phyloP scores from a whole-genome alignment of 1,139 yeast species.

The Waltiozyma solani region DNA sequence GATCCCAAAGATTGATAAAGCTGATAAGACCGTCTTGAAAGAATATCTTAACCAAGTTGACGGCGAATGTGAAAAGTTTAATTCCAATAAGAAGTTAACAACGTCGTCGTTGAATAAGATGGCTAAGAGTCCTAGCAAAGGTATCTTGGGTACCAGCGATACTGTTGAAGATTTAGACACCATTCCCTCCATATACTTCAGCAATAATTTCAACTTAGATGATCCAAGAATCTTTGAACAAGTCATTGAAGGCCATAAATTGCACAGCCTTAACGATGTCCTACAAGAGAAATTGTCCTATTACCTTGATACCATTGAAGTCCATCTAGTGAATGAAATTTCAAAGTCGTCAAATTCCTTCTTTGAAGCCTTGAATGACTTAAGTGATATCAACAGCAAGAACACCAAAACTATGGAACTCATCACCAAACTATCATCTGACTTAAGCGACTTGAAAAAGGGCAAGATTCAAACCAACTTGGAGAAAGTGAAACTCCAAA shows the following conservation, averaged over 20 bases:
- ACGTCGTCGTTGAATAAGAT: constrained; percentile 30
- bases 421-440: constrained; percentile 34
- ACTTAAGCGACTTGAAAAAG: constrained; percentile 34
- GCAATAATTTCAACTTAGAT: constrained; percentile 65
- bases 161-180: constrained; percentile 13
- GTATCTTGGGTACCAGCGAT: constrained; percentile 6
- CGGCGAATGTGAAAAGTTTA: constrained; percentile 46
- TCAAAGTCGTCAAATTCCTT: constrained; percentile 79
- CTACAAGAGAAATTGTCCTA: constrained; percentile 77
- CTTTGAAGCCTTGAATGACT: constrained; percentile 73
- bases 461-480: constrained; percentile 45
- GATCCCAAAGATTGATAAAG: constrained; percentile 47
- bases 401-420: constrained; percentile 42
- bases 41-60: constrained; percentile 37
- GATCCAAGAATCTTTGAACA: constrained; percentile 77
- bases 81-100: constrained; percentile 25
- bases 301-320: constrained; percentile 79
- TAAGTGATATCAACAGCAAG: constrained; percentile 45
- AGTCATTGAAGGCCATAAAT: constrained; percentile 49
- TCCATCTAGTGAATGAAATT: constrained; percentile 71
- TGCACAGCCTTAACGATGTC: constrained; percentile 23
- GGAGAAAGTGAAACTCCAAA: constrained; percentile 39
- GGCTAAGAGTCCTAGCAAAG: constrained; percentile 17
- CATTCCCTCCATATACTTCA: constrained; percentile 65
- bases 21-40: constrained; percentile 38